phyloP scores from a whole-genome alignment of 2,329 filamentous ascomycete species.

The Torrubiellomyces zombiae region DNA sequence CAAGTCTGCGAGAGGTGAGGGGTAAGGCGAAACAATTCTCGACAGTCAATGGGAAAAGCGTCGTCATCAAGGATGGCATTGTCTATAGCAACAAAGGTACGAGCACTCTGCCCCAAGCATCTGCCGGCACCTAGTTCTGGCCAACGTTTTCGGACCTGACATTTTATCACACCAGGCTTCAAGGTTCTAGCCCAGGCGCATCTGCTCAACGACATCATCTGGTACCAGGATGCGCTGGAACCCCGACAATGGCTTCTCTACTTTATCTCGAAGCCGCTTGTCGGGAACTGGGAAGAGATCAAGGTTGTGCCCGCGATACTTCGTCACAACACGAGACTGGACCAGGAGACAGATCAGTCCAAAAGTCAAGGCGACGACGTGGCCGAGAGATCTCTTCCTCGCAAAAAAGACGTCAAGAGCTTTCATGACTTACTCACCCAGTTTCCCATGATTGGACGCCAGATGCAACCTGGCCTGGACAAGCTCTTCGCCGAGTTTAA shows the following conservation, averaged over 20 bases:
- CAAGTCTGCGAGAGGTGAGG: slow-evolving; percentile 67
- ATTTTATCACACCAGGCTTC: slow-evolving; percentile 54
- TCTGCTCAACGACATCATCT: slow-evolving; percentile 66
- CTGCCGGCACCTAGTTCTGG: neutral
- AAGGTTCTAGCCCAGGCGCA: slow-evolving; percentile 82
- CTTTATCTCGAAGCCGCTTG: slow-evolving; percentile 78
- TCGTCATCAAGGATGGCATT: slow-evolving; percentile 84
- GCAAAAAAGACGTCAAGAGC: slow-evolving; percentile 79
- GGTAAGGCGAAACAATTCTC: slow-evolving; percentile 89
- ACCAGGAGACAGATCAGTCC: slow-evolving; percentile 19
- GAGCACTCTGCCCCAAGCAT: neutral
- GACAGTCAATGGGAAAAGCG: slow-evolving; percentile 80
- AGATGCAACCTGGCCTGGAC: slow-evolving; percentile 89
- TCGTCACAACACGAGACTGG: slow-evolving; percentile 25
- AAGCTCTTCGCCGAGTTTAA: slow-evolving; percentile 81
- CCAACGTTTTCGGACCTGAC: slow-evolving; percentile 8
- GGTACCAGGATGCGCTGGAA: slow-evolving; percentile 79
- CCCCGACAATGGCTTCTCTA: slow-evolving; percentile 91
- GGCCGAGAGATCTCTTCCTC: slow-evolving; percentile 23
- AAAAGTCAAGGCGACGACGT: slow-evolving; percentile 19
- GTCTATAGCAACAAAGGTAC: slow-evolving; percentile 93
- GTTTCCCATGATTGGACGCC: slow-evolving; percentile 88
- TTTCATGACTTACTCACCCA: slow-evolving; percentile 81
- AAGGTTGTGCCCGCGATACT: slow-evolving; percentile 52
- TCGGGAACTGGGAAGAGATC: slow-evolving; percentile 66